phyloP scores from a whole-genome alignment of 192 early-diverging fungal species.

The Gamsiella multidivaricata region DNA sequence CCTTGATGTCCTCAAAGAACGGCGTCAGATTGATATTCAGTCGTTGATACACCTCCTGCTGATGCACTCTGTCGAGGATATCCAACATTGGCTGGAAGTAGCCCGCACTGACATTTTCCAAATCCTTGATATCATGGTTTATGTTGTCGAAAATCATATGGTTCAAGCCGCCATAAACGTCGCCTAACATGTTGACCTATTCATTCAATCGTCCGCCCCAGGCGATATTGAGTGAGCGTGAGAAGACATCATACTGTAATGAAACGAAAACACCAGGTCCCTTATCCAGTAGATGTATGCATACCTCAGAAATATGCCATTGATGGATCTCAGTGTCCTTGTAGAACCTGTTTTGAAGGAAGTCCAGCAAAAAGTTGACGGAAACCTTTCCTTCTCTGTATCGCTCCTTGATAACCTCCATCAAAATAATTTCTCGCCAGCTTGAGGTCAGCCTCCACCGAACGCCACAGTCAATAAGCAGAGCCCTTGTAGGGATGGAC shows the following conservation, averaged over 20 bases:
- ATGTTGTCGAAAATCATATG: conserved; percentile 56
- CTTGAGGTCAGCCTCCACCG: conserved; percentile 73
- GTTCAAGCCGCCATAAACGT: conserved; percentile 59
- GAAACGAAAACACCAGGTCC: no score
- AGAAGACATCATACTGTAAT: no score
- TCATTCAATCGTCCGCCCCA: background rate
- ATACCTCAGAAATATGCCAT: conserved; percentile 70
- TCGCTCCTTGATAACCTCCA: conserved; percentile 59
- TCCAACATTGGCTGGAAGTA: conserved; percentile 48
- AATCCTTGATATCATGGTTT: conserved; percentile 48
- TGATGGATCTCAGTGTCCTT: conserved; percentile 59
- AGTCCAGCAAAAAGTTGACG: conserved; percentile 35
- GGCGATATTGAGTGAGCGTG: background rate
- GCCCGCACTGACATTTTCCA: conserved; percentile 25
- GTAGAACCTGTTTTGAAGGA: conserved; percentile 53
- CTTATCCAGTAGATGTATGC: no score
- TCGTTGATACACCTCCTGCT: conserved; percentile 43
- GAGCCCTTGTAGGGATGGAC: conserved; percentile 63
- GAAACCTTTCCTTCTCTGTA: conserved; percentile 54
- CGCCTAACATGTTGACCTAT: conserved; percentile 59
- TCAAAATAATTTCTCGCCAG: conserved; percentile 62
- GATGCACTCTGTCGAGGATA: conserved; percentile 44
- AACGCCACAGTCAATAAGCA: conserved; percentile 74
- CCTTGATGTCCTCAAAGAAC: conserved; percentile 51
- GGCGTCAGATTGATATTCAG: conserved; percentile 45